A percentile compares a stretch with the other conserved stretches of the same genome.
Evolutionary conservation across 331 rosid genomes (phyloP).

Genomic region (Stylosanthes scabra): DNA sequence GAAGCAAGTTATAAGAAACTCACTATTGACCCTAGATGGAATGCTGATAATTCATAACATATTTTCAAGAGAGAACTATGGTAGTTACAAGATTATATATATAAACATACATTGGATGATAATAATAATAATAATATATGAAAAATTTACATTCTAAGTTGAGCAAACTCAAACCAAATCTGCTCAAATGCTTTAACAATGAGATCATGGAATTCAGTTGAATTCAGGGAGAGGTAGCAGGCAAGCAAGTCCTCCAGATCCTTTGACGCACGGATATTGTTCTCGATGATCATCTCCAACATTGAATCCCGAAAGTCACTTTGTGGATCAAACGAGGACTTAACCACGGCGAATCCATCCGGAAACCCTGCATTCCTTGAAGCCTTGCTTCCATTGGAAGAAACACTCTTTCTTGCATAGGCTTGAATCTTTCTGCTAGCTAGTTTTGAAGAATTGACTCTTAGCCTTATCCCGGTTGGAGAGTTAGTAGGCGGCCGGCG

Average conservation of each 20-base stretch:
- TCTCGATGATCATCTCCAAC: constrained; percentile 96
- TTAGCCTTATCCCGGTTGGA: constrained; percentile 62
- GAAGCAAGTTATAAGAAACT: not conserved
- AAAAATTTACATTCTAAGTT: constrained; percentile 43
- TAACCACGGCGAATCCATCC: constrained; percentile 84
- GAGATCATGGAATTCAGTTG: constrained; percentile 75
- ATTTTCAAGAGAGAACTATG: constrained; percentile 27
- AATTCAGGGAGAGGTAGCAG: constrained; percentile 83
- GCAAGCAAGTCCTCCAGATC: constrained; percentile 93
- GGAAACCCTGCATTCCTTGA: constrained; percentile 52
- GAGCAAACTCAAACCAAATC: constrained; percentile 84
- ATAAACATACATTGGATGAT: constrained; percentile 42
- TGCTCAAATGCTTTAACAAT: constrained; percentile 94
- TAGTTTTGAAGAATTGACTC: constrained; percentile 74
- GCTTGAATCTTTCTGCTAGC: constrained; percentile 65
- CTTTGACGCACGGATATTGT: constrained; percentile 66
- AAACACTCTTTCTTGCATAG: constrained; percentile 60
- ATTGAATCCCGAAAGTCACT: constrained; percentile 85
- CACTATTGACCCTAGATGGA: constrained; percentile 5
- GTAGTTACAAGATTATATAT: constrained; percentile 49
- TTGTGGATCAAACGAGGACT: constrained; percentile 80
- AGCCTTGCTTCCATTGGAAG: constrained; percentile 40
- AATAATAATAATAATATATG: not conserved
- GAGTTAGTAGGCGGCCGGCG: constrained; percentile 54
- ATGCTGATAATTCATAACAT: constrained; percentile 26